phyloP scores from a whole-genome alignment of 164 flowering plant species.

The Euptelea pleiosperma region DNA sequence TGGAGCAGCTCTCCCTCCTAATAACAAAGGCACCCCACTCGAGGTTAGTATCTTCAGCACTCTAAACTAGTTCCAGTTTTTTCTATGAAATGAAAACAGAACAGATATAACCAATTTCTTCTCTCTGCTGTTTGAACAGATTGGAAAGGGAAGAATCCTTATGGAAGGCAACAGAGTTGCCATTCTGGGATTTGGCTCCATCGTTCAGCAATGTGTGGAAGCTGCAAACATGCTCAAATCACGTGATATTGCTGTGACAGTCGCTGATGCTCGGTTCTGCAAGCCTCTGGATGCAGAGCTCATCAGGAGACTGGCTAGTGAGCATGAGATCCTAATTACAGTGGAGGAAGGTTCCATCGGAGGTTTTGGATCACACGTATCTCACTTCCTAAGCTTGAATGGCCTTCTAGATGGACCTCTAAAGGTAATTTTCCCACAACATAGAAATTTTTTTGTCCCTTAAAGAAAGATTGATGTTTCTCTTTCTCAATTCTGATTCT shows the following conservation, averaged over 20 bases:
- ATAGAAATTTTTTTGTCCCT: too few species aligned
- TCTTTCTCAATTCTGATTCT: constrained; percentile 8
- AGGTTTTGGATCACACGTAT: constrained; percentile 86
- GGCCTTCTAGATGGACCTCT: constrained; percentile 81
- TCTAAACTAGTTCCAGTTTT: not conserved
- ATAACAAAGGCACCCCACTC: constrained; percentile 70
- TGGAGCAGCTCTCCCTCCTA: constrained; percentile 56
- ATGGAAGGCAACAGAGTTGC: constrained; percentile 80
- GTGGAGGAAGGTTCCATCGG: constrained; percentile 90
- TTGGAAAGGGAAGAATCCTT: constrained; percentile 83
- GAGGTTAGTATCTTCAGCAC: constrained; percentile 47
- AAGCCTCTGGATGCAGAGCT: constrained; percentile 78
- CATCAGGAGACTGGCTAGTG: constrained; percentile 57
- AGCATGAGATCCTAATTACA: constrained; percentile 72
- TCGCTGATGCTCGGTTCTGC: constrained; percentile 91
- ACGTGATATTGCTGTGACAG: constrained; percentile 43
- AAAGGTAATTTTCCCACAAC: constrained; percentile 53
- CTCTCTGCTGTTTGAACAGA: constrained; percentile 31
- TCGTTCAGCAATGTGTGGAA: constrained; percentile 66
- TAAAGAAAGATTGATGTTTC: not conserved
- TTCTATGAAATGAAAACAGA: not conserved
- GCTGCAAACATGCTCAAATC: constrained; percentile 55
- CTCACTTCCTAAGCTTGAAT: constrained; percentile 60
- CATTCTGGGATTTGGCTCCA: constrained; percentile 71
- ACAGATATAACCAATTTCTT: not conserved